phyloP scores from a whole-genome alignment of 805 yeast genomes.

The Wickerhamiella spandovensis region DNA sequence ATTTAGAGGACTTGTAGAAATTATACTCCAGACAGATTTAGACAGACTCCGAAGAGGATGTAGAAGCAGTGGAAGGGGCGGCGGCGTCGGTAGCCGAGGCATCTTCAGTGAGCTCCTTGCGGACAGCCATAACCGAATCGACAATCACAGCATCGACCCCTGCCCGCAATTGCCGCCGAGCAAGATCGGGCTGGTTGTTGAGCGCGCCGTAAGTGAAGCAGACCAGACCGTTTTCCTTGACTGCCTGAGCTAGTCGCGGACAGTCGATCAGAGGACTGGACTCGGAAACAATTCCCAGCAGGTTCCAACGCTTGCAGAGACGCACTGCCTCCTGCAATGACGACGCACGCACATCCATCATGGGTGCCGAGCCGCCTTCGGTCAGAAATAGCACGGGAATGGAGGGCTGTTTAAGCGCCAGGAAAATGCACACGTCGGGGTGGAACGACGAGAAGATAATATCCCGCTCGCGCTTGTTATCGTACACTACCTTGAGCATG shows the following conservation, averaged over 20 bases:
- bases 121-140: slow-evolving; percentile 85
- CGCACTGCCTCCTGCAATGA: slow-evolving; percentile 84
- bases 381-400: slow-evolving; percentile 84
- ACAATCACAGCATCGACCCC: slow-evolving; percentile 99
- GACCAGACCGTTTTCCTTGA: slow-evolving; percentile 78
- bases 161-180: slow-evolving; percentile 74
- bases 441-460: slow-evolving; percentile 86
- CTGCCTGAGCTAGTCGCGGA: slow-evolving; percentile 83
- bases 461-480: slow-evolving; percentile 66
- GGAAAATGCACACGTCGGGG: slow-evolving; percentile 78
- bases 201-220: slow-evolving; percentile 83
- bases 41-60: neutral
- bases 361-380: slow-evolving; percentile 69
- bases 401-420: slow-evolving; percentile 84
- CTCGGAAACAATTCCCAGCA: slow-evolving; percentile 83
- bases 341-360: slow-evolving; percentile 83
- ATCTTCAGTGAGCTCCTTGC: slow-evolving; percentile 49
- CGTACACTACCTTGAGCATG: slow-evolving; percentile 65
- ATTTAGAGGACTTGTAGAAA: too few species aligned
- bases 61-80: neutral
- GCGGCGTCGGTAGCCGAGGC: neutral
- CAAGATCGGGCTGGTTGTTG: slow-evolving; percentile 75
- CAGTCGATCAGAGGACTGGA: slow-evolving; percentile 77
- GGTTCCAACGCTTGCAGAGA: slow-evolving; percentile 81
- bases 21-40: too few species aligned